Evolutionary conservation across 768 basidiomycete species (phyloP), one percentile per base, ranked within the genome.

Genomic region (Clitopilus passeckerianus): DNA sequence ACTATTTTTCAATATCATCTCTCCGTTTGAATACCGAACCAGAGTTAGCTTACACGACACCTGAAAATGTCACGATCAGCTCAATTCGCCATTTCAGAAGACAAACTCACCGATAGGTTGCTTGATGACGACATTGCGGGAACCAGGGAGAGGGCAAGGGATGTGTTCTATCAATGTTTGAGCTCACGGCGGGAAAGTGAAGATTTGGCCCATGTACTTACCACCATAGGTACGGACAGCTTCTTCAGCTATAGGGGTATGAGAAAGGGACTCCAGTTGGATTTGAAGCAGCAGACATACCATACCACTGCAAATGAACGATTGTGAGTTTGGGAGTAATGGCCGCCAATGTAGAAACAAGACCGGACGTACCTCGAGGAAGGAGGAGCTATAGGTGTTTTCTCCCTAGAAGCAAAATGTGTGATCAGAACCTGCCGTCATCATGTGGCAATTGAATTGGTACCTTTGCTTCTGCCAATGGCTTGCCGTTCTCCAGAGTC

Each of bases 401-500:
- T 99, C 96, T 23, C 89, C 87, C 85, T 91, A 37, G n/a, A n/a
- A 59, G 27, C 37, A 14, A 44, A 30, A 34, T 53, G 12, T 35
- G 61, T 58, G 50, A 57, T 52, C 27, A 60, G 55, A 58, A 22
- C 30, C 56, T 16, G 37, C 20, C 33, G n/a, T 18, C 35, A 18
- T 56, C n/a, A n/a, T 12, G 35, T 20, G 37, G 46, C 10, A 58
- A 10, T 54, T 9, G 30, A 57, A 53, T 53, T 27, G 43, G 43
- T 61, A 90, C 91, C 83, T 91, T 90, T 34, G 84, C 91, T 64
- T 98, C 95, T 0, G 78, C 75, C 46, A 97, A 75, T 7, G 94
- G 82, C 75, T 98, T 99, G 34, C 97, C 97, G 67, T 99, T 99
- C 77, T 99, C 97, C 60, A 95, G 74, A 6, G 93, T 95, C 92